These are phyloP conservation scores for Cordyceps sp. DNA, from an alignment of 2,329 filamentous ascomycete genomes.

Conservation along the genomic window DNA sequence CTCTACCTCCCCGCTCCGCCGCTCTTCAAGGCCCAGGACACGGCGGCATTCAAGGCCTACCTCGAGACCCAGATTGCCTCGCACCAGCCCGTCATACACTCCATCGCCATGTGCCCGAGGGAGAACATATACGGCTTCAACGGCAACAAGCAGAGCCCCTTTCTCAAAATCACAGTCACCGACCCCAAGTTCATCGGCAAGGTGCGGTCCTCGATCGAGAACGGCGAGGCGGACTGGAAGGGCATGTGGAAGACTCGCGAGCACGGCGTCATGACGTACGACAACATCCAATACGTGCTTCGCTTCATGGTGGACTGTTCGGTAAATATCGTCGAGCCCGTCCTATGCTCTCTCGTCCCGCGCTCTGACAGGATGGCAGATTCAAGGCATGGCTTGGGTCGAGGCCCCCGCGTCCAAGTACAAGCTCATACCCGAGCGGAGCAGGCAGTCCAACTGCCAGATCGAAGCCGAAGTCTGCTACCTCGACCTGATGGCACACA, in stretches of 20 bases:
- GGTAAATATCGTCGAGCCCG: conserved; percentile 23
- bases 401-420: conserved; percentile 65
- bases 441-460: conserved; percentile 82
- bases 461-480: conserved; percentile 84
- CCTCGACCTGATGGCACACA: conserved; percentile 68
- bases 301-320: conserved; percentile 97
- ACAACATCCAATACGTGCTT: conserved; percentile 88
- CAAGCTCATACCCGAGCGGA: conserved; percentile 44
- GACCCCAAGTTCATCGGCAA: conserved; percentile 73
- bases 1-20: conserved; percentile 83
- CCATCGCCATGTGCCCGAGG: conserved; percentile 64
- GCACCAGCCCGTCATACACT: conserved; percentile 58
- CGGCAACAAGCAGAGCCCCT: conserved; percentile 81
- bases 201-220: conserved; percentile 61
- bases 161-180: conserved; percentile 81
- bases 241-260: conserved; percentile 62
- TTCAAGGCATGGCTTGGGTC: conserved; percentile 96
- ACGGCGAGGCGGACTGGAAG: conserved; percentile 71
- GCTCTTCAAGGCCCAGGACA: conserved; percentile 64
- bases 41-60: conserved; percentile 59
- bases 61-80: conserved; percentile 67
- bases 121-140: conserved; percentile 93
- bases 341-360: background rate
- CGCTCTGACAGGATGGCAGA: conserved; percentile 25
- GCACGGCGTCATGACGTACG: conserved; percentile 72